These are phyloP conservation scores for Dactylellina leptospora DNA, from an alignment of 2,329 filamentous ascomycete genomes.

Conservation along the genomic window DNA sequence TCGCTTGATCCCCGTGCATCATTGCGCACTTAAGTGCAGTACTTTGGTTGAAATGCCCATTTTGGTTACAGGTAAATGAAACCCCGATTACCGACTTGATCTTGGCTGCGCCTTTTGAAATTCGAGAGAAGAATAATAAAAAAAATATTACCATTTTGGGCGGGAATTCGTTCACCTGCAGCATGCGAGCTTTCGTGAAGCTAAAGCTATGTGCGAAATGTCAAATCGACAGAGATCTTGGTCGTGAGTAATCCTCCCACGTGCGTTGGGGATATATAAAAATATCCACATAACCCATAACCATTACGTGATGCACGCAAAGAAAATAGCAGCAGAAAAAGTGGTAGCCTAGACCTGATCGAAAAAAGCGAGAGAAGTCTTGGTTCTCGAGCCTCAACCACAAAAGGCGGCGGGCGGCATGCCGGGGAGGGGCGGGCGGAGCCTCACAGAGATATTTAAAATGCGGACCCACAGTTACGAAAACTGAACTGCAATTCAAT, in stretches of 20 bases:
- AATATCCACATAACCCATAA: constrained; percentile 11
- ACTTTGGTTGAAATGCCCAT: too few relatives aligned
- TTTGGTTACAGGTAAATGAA: not conserved
- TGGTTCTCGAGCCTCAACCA: constrained; percentile 14
- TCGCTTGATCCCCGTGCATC: too few relatives aligned
- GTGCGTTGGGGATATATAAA: constrained; percentile 26
- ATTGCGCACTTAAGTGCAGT: too few relatives aligned
- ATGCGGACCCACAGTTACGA: too few relatives aligned
- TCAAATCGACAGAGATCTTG: not conserved
- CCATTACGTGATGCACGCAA: constrained; percentile 22
- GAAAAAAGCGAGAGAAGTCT: not conserved
- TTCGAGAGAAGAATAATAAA: too few relatives aligned
- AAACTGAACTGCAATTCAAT: too few relatives aligned
- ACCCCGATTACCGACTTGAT: not conserved
- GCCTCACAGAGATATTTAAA: too few relatives aligned
- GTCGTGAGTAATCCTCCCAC: constrained; percentile 35
- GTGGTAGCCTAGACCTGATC: constrained; percentile 32
- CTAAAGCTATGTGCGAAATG: not conserved
- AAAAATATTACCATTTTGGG: too few relatives aligned
- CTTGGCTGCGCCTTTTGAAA: too few relatives aligned
- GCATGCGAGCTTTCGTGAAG: not conserved
- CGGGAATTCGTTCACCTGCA: not conserved
- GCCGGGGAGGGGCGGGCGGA: constrained; percentile 12
- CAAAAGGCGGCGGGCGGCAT: too few relatives aligned
- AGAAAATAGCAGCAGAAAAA: constrained; percentile 5